Base-by-base conservation (phyloP, 73 alveolate genomes). In the Paramecium pentaurelia region DNA sequence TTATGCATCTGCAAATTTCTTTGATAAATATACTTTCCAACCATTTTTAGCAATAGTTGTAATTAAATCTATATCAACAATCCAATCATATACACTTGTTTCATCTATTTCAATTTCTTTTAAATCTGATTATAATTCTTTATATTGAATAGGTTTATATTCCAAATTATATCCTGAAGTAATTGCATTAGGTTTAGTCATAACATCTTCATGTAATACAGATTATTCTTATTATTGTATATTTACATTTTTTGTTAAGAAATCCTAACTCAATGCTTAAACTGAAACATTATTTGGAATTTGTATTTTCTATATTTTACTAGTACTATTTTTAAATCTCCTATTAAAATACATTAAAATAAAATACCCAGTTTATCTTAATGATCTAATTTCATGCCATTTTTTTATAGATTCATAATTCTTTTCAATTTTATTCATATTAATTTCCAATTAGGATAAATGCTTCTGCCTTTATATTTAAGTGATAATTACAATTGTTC, bases 71-170 rank as follows among this genome's bases (percentile, higher is more conserved):
- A 89, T 89, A 45, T 89, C 94, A 45, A 89, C 94, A 12, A 89
- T 68, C 94, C 94, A 89, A 89, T 89, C 94, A 89, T 89, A 89
- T 6, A 89, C 47, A 9, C 92, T 71, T 0, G 92, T 89, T 47
- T 89, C 54, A 28, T 89, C 94, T n/a, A 80, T 80, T 25, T 77
- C 90, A 18, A 77, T 44, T 42, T 77, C 90, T 77, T 77, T 44
- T 28, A 27, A 25, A 40, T 77, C 45, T 16, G 11, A n/a, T 8
- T 77, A 44, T 44, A 44, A n/a, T 18, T 77, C 90, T 14, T 18
- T 25, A 77, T 10, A 44, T 47, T 77, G 14, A 9, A 77, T 22
- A 18, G 90, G 90, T 77, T 77, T 40, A 77, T 77, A 77, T 44
- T 77, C 90, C 45, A 77, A 20, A 77, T 77, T 77, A 18, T 59